Base-by-base conservation (phyloP, 2,329 filamentous ascomycete species). In the Clarireedia homoeocarpa region DNA sequence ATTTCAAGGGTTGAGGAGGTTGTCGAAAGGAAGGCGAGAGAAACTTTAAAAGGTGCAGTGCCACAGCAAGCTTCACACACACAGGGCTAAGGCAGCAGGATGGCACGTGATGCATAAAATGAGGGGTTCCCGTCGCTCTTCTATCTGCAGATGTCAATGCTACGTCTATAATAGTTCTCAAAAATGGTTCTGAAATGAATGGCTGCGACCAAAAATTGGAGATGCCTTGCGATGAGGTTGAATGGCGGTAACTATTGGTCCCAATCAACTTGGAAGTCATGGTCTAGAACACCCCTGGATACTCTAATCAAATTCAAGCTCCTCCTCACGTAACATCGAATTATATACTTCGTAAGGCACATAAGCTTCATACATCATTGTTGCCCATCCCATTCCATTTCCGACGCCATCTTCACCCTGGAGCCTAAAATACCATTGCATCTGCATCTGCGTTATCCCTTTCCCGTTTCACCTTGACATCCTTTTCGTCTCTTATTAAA, bases 401-500 rank as follows among this genome's bases (percentile, higher is more conserved):
- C 24, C 45, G 14, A 47, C 34, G 1, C 20, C 51, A 15, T 38
- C 17, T n/a, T 5, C 42, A 34, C 26, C 24, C 2, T 12, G 15
- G 12, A 50, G 2, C 4, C 6, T 69, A 88, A 69, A 86, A 88
- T 59, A 87, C 84, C 83, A 88, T 86, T 6, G 73, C 73, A 67
- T 85, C 73, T 17, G 67, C 65, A 67, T 85, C 73, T 17, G 66
- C 65, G 23, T 82, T 75, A 20, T 75, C 74, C 40, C 74, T 69
- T 63, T 79, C 77, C 56, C 77, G 70, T 66, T 81, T 81, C 7
- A 73, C 71, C 27, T 67, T 70, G 23, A 74, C 70, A 55, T 76
- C 83, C 60, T 77, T 76, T 64, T 88, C 85, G 58, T 95, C 92
- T 70, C 86, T 91, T 71, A 96, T 78, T 55, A 99, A 71, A 0